Percentiles rank a stretch among this genome's conserved stretches.
phyloP scores from a whole-genome alignment of 2,329 filamentous ascomycete species.

The Scorias spongiosa region DNA sequence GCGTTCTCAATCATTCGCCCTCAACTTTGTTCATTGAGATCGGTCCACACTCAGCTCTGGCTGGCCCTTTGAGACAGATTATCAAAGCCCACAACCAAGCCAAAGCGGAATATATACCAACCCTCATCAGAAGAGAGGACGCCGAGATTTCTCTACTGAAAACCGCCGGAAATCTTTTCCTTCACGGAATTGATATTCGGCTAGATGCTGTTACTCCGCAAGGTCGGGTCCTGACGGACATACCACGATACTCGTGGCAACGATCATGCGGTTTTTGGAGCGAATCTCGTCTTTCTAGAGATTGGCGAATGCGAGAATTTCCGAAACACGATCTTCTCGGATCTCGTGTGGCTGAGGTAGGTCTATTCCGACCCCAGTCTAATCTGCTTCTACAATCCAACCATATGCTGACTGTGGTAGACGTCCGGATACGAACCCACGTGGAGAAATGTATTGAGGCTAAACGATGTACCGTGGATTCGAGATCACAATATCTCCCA shows the following conservation, averaged over 20 bases:
- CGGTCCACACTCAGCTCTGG: conserved; percentile 32
- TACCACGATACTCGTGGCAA: not conserved
- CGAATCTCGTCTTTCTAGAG: conserved; percentile 2
- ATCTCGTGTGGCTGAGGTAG: not conserved
- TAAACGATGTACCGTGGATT: conserved; percentile 3
- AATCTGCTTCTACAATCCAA: not conserved
- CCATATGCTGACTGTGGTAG: not conserved
- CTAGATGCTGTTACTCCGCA: not conserved
- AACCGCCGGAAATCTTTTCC: not conserved
- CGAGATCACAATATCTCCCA: conserved; percentile 3
- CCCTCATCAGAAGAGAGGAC: not conserved
- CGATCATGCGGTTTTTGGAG: conserved; percentile 2
- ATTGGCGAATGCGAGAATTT: not conserved
- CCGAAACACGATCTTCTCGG: not conserved
- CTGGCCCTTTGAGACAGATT: conserved; percentile 23
- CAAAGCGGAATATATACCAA: not conserved
- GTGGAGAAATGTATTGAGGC: not conserved
- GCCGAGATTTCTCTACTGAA: not conserved
- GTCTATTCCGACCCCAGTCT: too few relatives aligned
- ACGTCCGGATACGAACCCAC: not conserved
- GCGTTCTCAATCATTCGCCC: not conserved
- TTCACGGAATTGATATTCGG: not conserved
- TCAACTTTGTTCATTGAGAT: conserved; percentile 28
- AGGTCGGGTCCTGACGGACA: not conserved
- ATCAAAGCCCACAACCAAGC: conserved; percentile 4